Evolutionary conservation across 768 basidiomycete species (phyloP), one percentile per base, ranked within the genome.

Genomic region (Podaxis sp.): DNA sequence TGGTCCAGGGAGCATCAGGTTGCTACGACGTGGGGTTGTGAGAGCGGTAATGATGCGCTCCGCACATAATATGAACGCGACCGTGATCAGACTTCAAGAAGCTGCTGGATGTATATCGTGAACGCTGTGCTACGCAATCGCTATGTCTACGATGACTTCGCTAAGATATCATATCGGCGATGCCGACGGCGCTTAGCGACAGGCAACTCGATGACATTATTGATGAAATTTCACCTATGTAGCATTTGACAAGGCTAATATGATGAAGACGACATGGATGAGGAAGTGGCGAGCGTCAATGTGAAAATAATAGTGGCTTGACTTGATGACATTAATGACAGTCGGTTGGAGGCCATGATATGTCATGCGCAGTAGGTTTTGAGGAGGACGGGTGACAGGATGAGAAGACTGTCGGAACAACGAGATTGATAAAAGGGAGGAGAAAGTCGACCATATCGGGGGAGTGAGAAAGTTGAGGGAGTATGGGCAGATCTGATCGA

Each of bases 401-500:
- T 36, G 22, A 51, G 38, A 25, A 59, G 13, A 0, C 1, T 11
- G 46, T 57, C 17, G 56, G 56, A 37, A 50, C n/a, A n/a, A 9
- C 17, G 47, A 49, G 47, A 49, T 19, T 51, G 36, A 50, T 50
- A 56, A 40, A 19, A n/a, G 43, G 52, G 47, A 51, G 22, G 33
- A 22, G 59, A 33, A 60, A 15, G 57, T 24, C 15, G 29, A 37
- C 51, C 27, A 46, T 59, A 52, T 59, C 37, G 36, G 47, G 61
- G 25, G 46, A 47, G 33, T 55, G 52, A 57, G 56, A 47, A 29
- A 36, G 13, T 11, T 9, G 24, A 55, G 55, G 47, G 41, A 24
- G 50, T 2, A 25, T 5, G 40, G 40, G 13, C 1, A 63, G 56
- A 63, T 57, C 61, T 57, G 60, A 61, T 61, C 60, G 60, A 59